Evolutionary conservation across 2,329 filamentous ascomycete genomes (phyloP).

Genomic region (Trichophaea hybrida): DNA sequence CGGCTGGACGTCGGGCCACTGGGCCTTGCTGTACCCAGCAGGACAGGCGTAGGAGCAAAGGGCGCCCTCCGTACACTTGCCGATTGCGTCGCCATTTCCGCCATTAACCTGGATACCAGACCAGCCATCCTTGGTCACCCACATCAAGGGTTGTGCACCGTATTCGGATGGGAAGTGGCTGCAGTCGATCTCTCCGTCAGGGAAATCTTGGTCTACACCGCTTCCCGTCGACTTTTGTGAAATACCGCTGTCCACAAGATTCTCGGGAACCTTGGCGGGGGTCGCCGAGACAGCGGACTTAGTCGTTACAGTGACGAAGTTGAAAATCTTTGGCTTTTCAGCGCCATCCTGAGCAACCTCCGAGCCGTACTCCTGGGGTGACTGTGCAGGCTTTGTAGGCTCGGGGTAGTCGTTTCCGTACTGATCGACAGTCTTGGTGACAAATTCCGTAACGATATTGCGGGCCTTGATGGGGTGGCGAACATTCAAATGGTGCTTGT

Average conservation of each 20-base stretch:
- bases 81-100: constrained; percentile 46
- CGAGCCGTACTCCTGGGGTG: not conserved
- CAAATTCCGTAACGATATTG: constrained; percentile 6
- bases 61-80: constrained; percentile 44
- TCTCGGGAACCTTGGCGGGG: constrained; percentile 12
- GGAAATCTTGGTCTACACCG: constrained; percentile 56
- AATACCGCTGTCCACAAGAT: not conserved
- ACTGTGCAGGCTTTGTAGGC: not conserved
- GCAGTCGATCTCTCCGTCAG: constrained; percentile 59
- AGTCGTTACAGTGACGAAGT: not conserved
- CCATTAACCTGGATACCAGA: constrained; percentile 62
- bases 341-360: not conserved
- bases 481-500: constrained; percentile 1
- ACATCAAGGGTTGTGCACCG: constrained; percentile 57
- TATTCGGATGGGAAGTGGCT: constrained; percentile 62
- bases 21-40: constrained; percentile 79
- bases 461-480: constrained; percentile 7
- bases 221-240: constrained; percentile 27
- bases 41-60: constrained; percentile 93
- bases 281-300: constrained; percentile 9
- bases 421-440: constrained; percentile 5
- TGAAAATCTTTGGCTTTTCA: not conserved
- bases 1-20: constrained; percentile 73
- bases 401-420: not conserved
- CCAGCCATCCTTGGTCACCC: constrained; percentile 60